Conservation (phyloP, 768 basidiomycete genomes). For the Suillus lakei region DNA sequence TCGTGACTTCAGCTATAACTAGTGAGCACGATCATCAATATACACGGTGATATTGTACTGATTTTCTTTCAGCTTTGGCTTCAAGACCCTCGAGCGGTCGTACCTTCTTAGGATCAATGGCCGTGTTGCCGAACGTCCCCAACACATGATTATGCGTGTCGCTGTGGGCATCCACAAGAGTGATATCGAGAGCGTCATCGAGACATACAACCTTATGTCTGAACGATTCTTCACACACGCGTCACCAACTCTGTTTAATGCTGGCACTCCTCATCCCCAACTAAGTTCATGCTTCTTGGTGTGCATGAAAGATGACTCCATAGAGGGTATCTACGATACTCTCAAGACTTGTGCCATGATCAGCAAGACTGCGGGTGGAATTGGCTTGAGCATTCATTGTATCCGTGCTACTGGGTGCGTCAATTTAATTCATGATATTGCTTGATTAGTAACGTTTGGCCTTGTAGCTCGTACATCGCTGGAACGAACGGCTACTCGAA, state of each 20-base stretch:
- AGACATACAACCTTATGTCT: slow-evolving; percentile 97
- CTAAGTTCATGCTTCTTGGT: slow-evolving; percentile 97
- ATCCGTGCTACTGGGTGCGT: slow-evolving; percentile 93
- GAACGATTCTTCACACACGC: slow-evolving; percentile 99
- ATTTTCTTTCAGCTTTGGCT: slow-evolving; percentile 76
- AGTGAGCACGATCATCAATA: slow-evolving; percentile 49
- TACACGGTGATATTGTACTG: slow-evolving; percentile 4
- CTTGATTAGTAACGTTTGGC: not conserved
- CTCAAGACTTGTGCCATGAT: slow-evolving; percentile 99
- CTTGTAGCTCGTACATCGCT: slow-evolving; percentile 89
- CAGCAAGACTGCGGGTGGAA: slow-evolving; percentile 98
- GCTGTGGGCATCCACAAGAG: slow-evolving; percentile 94
- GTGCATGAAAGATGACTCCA: slow-evolving; percentile 98
- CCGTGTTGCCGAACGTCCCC: slow-evolving; percentile 94
- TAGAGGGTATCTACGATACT: slow-evolving; percentile 99
- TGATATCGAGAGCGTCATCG: slow-evolving; percentile 86
- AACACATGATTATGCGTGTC: slow-evolving; percentile 99
- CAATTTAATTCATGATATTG: slow-evolving; percentile 1
- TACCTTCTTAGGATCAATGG: slow-evolving; percentile 95
- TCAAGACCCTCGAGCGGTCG: slow-evolving; percentile 98
- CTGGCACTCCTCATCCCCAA: slow-evolving; percentile 95
- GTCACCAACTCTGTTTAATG: slow-evolving; percentile 97
- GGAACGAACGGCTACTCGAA: slow-evolving; percentile 99
- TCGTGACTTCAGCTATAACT: slow-evolving; percentile 98
- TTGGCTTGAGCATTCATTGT: slow-evolving; percentile 94